phyloP scores from a whole-genome alignment of 371 early-diverging fungal genomes.

The Mortierella polycephala region DNA sequence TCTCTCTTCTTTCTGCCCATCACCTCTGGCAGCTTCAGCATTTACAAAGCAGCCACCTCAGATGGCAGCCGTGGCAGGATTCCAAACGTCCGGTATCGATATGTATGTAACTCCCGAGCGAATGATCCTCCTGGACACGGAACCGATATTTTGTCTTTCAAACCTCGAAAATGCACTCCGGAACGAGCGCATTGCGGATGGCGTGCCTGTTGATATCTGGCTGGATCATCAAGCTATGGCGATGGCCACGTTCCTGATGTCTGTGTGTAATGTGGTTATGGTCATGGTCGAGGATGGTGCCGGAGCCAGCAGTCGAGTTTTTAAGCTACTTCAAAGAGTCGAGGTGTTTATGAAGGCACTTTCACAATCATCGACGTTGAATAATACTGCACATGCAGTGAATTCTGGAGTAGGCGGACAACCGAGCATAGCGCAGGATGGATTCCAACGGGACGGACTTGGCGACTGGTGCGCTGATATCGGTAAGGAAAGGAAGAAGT shows the following conservation, averaged over 20 bases:
- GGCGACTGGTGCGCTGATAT: slow-evolving; percentile 54
- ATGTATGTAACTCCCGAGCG: slow-evolving; percentile 79
- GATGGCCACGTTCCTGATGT: slow-evolving; percentile 63
- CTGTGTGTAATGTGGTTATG: slow-evolving; percentile 76
- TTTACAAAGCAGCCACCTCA: slow-evolving; percentile 59
- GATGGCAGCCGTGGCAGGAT: slow-evolving; percentile 58
- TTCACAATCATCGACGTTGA: slow-evolving; percentile 5
- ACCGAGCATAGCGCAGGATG: slow-evolving; percentile 4
- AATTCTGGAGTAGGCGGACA: slow-evolving; percentile 3
- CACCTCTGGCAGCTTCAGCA: slow-evolving; percentile 43
- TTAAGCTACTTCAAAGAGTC: slow-evolving; percentile 33
- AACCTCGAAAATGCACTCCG: slow-evolving; percentile 64
- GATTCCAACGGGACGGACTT: slow-evolving; percentile 21
- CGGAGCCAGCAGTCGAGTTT: slow-evolving; percentile 10
- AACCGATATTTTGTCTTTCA: slow-evolving; percentile 67
- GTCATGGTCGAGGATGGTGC: slow-evolving; percentile 63
- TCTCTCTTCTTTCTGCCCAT: slow-evolving; percentile 67
- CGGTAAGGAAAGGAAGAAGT: slow-evolving; percentile 8
- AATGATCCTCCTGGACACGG: slow-evolving; percentile 75
- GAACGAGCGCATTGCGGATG: slow-evolving; percentile 56
- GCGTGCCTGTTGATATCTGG: slow-evolving; percentile 65
- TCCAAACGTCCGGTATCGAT: slow-evolving; percentile 75
- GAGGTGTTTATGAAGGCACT: slow-evolving; percentile 44
- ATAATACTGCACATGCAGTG: slow-evolving; percentile 1
- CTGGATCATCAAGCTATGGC: slow-evolving; percentile 63